A percentile compares a stretch with the other conserved stretches of the same genome.
Conservation (phyloP, 345 rosid species). For the Clarkia xantiana region DNA sequence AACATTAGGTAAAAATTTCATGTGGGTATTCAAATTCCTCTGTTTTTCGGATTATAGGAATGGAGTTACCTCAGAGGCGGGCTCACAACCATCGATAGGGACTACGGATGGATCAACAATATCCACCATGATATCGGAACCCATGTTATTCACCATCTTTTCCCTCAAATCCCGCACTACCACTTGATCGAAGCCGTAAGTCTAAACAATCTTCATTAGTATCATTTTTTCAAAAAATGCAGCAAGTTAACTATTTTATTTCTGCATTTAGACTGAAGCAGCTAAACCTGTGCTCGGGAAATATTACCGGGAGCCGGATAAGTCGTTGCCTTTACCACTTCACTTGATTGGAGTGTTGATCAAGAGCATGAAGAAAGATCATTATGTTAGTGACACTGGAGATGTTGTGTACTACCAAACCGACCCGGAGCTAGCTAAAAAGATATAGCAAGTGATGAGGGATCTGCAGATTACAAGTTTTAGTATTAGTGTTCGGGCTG, state of each 20-base stretch:
- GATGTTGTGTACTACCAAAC: slow-evolving; percentile 62
- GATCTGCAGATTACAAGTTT: neutral
- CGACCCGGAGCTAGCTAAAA: slow-evolving; percentile 25
- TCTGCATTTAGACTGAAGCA: slow-evolving; percentile 46
- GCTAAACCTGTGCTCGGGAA: slow-evolving; percentile 71
- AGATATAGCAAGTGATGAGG: neutral
- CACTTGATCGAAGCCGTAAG: slow-evolving; percentile 85
- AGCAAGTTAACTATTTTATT: neutral
- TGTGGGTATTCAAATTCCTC: neutral
- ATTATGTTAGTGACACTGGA: slow-evolving; percentile 63
- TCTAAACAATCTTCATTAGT: neutral
- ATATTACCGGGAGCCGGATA: slow-evolving; percentile 68
- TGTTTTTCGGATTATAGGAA: slow-evolving; percentile 27
- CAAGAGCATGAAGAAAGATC: slow-evolving; percentile 55
- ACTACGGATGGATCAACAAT: slow-evolving; percentile 75
- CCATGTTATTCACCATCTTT: slow-evolving; percentile 86
- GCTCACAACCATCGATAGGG: slow-evolving; percentile 77
- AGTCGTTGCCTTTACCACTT: slow-evolving; percentile 57
- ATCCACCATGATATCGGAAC: slow-evolving; percentile 96
- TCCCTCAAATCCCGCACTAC: slow-evolving; percentile 97
- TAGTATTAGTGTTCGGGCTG: neutral
- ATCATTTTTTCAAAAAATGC: neutral
- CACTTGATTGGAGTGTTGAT: slow-evolving; percentile 36
- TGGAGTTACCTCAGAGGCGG: slow-evolving; percentile 96
- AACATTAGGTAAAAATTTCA: neutral